Conservation (phyloP, 805 yeast genomes). For the Candida tallmaniae region DNA sequence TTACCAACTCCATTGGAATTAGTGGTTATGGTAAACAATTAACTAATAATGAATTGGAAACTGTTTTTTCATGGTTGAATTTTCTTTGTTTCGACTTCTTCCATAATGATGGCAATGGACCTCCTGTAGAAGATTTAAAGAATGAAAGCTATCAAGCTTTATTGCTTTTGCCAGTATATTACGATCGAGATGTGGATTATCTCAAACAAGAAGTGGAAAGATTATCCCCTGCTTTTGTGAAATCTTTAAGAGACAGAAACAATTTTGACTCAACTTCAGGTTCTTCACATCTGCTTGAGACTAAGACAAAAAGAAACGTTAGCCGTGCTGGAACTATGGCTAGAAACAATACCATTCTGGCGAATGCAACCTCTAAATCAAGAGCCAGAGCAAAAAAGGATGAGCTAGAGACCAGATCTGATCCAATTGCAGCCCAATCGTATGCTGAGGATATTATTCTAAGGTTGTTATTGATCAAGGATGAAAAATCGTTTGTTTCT, state of each 20-base stretch:
- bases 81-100: slow-evolving; percentile 68
- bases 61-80: slow-evolving; percentile 66
- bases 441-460: slow-evolving; percentile 64
- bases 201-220: slow-evolving; percentile 57
- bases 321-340: slow-evolving; percentile 48
- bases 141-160: slow-evolving; percentile 61
- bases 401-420: slow-evolving; percentile 39
- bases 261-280: slow-evolving; percentile 28
- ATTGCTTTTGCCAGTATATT: slow-evolving; percentile 58
- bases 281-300: background rate
- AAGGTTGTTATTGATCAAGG: slow-evolving; percentile 65
- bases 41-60: slow-evolving; percentile 57
- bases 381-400: slow-evolving; percentile 44
- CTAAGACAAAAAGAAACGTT: slow-evolving; percentile 9
- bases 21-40: slow-evolving; percentile 54
- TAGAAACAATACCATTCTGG: slow-evolving; percentile 63
- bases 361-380: slow-evolving; percentile 60
- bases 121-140: slow-evolving; percentile 59
- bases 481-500: slow-evolving; percentile 55
- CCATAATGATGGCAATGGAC: slow-evolving; percentile 79
- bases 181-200: slow-evolving; percentile 45
- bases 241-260: slow-evolving; percentile 45
- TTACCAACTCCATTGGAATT: slow-evolving; percentile 37
- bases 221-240: slow-evolving; percentile 50
- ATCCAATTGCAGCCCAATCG: slow-evolving; percentile 38